A percentile compares a stretch with the other conserved stretches of the same genome.
Evolutionary conservation across 208 protist species (phyloP).

Genomic region (Trypanosoma melophagium): DNA sequence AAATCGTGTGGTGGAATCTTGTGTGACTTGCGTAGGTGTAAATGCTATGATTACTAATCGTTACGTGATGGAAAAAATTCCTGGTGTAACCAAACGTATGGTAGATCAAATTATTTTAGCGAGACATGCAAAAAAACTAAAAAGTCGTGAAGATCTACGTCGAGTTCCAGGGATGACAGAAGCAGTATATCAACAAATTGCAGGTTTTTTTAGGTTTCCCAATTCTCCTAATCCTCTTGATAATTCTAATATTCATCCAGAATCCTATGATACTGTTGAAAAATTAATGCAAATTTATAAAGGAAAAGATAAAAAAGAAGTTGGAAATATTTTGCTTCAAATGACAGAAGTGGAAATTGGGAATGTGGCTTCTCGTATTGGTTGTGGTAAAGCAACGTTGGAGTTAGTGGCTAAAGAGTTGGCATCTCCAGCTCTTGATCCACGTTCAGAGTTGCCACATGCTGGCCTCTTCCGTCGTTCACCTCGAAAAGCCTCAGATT

Average conservation of each 20-base stretch:
- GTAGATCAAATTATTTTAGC: conserved; percentile 83
- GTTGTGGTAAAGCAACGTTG: conserved; percentile 67
- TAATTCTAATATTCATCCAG: conserved; percentile 81
- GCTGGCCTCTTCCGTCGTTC: conserved; percentile 68
- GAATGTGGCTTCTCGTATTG: conserved; percentile 28
- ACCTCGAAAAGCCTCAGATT: conserved; percentile 34
- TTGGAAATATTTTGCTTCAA: conserved; percentile 27
- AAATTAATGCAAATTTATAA: conserved; percentile 42
- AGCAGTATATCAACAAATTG: conserved; percentile 67
- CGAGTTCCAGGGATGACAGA: conserved; percentile 78
- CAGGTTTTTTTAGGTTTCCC: conserved; percentile 88
- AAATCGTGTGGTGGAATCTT: conserved; percentile 65
- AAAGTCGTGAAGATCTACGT: conserved; percentile 75
- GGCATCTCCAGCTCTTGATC: conserved; percentile 64
- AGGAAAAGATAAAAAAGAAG: conserved; percentile 13
- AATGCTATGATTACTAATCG: conserved; percentile 71
- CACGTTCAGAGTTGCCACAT: conserved; percentile 64
- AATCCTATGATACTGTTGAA: conserved; percentile 67
- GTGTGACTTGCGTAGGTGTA: conserved; percentile 77
- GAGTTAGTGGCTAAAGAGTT: conserved; percentile 58
- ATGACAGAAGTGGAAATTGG: conserved; percentile 24
- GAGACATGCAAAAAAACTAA: conserved; percentile 48
- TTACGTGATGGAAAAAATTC: conserved; percentile 83
- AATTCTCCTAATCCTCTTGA: conserved; percentile 83
- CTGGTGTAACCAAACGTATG: conserved; percentile 60